Base-by-base conservation (phyloP, 768 basidiomycete genomes). In the Leccinum rimulosum region DNA sequence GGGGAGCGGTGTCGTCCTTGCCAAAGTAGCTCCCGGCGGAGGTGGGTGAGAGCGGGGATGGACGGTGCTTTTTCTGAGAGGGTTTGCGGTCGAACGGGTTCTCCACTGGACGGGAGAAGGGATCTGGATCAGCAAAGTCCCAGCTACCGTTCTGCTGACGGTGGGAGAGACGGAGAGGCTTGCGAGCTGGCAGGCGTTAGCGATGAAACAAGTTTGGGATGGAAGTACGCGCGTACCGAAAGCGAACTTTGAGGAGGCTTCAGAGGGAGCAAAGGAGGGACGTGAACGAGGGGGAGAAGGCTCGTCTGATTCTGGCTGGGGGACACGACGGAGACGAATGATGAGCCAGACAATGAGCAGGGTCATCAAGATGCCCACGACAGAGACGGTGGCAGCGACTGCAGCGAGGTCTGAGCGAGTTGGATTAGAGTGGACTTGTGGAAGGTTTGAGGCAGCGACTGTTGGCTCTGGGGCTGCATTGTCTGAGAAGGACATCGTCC, bases 61-160 rank as follows among this genome's bases (percentile, higher is more conserved):
- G 69, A 45, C 63, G 61, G 43, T 53, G 59, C 25, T 27, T 49
- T 40, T 61, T 69, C 11, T 19, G 45, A 7, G 53, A 52, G 47
- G 31, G 53, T 0, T 40, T 7, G 10, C 28, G n/a, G n/a, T 57
- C 53, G 4, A 58, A 11, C 3, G 33, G 10, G 31, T 12, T 31
- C 40, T 62, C 66, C 50, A 58, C 56, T 2, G 49, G 33, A 7
- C 22, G 38, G 3, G 45, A 33, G 12, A 59, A 60, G 1, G 71
- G 67, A 57, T 72, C 72, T 3, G 66, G 61, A 40, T 73, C 71
- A 0, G 68, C 64, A 68, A 72, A 73, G 59, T 73, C 72, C 71
- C 71, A 72, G 62, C 67, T 66, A 27, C 50, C 33, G 38, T 68
- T 63, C 6, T 59, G 50, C 7, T 40, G 61, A 50, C 56, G 62